Conservation (phyloP, 2,329 filamentous ascomycete species). For the Penicillium sp. region DNA sequence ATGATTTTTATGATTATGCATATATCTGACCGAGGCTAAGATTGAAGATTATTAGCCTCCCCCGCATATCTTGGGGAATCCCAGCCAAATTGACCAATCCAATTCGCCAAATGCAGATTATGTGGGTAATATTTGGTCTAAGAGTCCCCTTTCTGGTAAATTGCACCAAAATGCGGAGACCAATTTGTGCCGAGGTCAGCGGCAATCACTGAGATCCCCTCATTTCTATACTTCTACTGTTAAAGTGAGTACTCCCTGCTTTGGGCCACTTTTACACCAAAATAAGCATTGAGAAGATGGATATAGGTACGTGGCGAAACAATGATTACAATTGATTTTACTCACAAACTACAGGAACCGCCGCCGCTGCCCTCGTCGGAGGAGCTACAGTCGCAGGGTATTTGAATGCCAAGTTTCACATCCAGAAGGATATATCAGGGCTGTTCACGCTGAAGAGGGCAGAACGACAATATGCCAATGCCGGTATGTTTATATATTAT, state of each 20-base stretch:
- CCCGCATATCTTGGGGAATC: neutral
- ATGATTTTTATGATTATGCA: too few relatives aligned
- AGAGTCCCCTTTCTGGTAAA: neutral
- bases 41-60: neutral
- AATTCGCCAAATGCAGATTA: neutral
- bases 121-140: neutral
- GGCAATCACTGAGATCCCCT: neutral
- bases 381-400: constrained; percentile 32
- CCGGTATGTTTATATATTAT: constrained; percentile 39
- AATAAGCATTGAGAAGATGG: constrained; percentile 5
- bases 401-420: constrained; percentile 64
- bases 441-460: constrained; percentile 47
- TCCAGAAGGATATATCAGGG: constrained; percentile 58
- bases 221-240: neutral
- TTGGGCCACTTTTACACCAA: neutral
- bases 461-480: constrained; percentile 48
- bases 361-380: constrained; percentile 27
- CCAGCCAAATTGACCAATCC: neutral
- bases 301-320: constrained; percentile 5
- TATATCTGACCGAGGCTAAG: neutral
- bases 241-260: neutral
- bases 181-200: neutral
- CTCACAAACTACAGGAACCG: constrained; percentile 17
- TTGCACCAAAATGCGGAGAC: neutral
- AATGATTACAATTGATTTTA: neutral